Evolutionary conservation across 208 protist species (phyloP).

Genomic region (Phytomonas sp.): DNA sequence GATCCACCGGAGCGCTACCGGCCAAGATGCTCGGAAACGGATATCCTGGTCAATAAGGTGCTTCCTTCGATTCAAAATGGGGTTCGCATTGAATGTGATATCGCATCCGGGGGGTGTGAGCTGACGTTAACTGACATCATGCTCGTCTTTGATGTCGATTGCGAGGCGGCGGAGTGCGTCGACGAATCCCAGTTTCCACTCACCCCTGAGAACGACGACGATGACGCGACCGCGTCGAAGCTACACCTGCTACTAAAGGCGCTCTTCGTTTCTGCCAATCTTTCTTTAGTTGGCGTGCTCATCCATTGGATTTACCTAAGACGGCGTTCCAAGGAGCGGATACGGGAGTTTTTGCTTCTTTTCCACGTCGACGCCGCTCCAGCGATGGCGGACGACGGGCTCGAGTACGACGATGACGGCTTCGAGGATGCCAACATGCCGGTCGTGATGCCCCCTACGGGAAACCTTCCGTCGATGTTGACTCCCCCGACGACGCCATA

Average conservation of each 20-base stretch:
- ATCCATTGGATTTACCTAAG: slow-evolving; percentile 28
- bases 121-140: slow-evolving; percentile 50
- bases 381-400: slow-evolving; percentile 6
- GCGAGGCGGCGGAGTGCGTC: slow-evolving; percentile 69
- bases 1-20: slow-evolving; percentile 46
- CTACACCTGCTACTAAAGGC: slow-evolving; percentile 17
- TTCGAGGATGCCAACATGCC: not conserved
- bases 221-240: slow-evolving; percentile 7
- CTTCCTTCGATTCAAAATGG: slow-evolving; percentile 52
- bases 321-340: slow-evolving; percentile 19
- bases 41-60: slow-evolving; percentile 33
- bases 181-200: slow-evolving; percentile 38
- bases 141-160: slow-evolving; percentile 60
- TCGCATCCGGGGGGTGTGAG: slow-evolving; percentile 23
- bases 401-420: slow-evolving; percentile 3
- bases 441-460: slow-evolving; percentile 3
- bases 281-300: slow-evolving; percentile 20
- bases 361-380: slow-evolving; percentile 34
- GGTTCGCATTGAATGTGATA: slow-evolving; percentile 40
- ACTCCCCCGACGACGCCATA: slow-evolving; percentile 9
- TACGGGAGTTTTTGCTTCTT: slow-evolving; percentile 46
- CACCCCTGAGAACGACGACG: slow-evolving; percentile 13
- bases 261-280: slow-evolving; percentile 23
- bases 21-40: slow-evolving; percentile 56
- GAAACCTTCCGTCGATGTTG: not conserved